Percentiles rank a stretch among this genome's conserved stretches.
These are phyloP conservation scores for Rubus parviflorus DNA, from an alignment of 306 rosid species.

Conservation along the genomic window DNA sequence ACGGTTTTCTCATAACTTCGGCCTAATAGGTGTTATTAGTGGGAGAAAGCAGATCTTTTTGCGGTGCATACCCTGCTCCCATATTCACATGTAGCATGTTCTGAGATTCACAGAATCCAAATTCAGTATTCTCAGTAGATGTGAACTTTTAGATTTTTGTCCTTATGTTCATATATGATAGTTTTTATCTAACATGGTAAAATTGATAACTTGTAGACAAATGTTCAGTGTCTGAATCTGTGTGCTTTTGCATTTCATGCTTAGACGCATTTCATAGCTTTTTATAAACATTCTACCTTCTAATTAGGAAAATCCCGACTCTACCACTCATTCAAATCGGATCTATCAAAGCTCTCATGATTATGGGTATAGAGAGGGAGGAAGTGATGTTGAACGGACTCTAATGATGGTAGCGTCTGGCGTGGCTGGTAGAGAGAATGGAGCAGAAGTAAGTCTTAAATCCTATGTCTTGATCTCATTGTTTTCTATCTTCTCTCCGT, in stretches of 20 bases:
- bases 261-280: not conserved
- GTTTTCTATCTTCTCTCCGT: not conserved
- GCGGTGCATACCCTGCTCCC: not conserved
- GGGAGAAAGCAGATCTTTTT: too few species aligned
- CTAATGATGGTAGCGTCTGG: slow-evolving; percentile 55
- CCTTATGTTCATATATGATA: not conserved
- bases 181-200: not conserved
- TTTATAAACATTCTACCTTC: slow-evolving; percentile 26
- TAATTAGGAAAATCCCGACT: slow-evolving; percentile 55
- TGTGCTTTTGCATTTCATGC: not conserved
- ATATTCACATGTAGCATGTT: not conserved
- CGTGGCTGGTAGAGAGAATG: slow-evolving; percentile 43
- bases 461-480: slow-evolving; percentile 11
- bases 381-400: slow-evolving; percentile 60
- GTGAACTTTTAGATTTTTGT: not conserved
- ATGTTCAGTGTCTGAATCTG: not conserved
- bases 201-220: not conserved
- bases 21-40: not conserved
- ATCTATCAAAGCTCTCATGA: slow-evolving; percentile 46
- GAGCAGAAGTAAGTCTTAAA: slow-evolving; percentile 56
- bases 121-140: not conserved
- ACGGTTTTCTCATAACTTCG: not conserved
- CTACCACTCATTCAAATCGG: slow-evolving; percentile 38
- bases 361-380: slow-evolving; percentile 49
- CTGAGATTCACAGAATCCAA: not conserved